These are phyloP conservation scores for Gentiana straminea DNA, from an alignment of 257 asterid genomes.

Conservation along the genomic window DNA sequence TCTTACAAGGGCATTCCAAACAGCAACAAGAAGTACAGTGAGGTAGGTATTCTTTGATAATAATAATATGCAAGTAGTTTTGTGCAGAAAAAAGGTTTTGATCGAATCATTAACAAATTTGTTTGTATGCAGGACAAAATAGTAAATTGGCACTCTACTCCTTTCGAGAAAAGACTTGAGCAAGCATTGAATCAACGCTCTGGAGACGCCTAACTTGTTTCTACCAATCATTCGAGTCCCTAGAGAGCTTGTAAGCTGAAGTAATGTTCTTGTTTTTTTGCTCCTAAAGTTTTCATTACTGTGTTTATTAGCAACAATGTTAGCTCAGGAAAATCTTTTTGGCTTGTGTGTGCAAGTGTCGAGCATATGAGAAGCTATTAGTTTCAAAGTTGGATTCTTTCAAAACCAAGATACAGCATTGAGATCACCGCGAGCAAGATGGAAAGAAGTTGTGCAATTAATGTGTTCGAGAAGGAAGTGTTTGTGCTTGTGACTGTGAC, in stretches of 20 bases:
- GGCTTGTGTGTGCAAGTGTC: not conserved
- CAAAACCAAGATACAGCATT: too few relatives aligned
- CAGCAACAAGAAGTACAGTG: constrained; percentile 86
- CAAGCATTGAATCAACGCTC: constrained; percentile 51
- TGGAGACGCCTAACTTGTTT: constrained; percentile 25
- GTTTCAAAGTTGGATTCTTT: too few relatives aligned
- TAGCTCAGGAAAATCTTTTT: constrained; percentile 2
- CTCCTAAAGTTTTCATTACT: too few relatives aligned
- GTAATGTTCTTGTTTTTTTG: constrained; percentile 4
- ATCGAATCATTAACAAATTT: constrained; percentile 7
- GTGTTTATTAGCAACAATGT: not conserved
- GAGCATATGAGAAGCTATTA: too few relatives aligned
- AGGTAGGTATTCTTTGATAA: constrained; percentile 40
- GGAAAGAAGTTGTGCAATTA: too few relatives aligned
- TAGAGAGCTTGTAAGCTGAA: constrained; percentile 13
- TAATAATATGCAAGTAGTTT: not conserved
- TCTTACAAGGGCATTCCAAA: constrained; percentile 85
- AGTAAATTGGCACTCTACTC: constrained; percentile 86
- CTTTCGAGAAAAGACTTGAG: constrained; percentile 81
- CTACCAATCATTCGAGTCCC: constrained; percentile 2
- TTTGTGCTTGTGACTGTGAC: too few relatives aligned
- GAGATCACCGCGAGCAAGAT: too few relatives aligned
- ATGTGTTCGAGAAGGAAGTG: too few relatives aligned
- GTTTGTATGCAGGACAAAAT: constrained; percentile 59
- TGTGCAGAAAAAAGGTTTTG: not conserved